Base-by-base conservation (phyloP, 2,329 filamentous ascomycete species). In the Cladosporium phlei region DNA sequence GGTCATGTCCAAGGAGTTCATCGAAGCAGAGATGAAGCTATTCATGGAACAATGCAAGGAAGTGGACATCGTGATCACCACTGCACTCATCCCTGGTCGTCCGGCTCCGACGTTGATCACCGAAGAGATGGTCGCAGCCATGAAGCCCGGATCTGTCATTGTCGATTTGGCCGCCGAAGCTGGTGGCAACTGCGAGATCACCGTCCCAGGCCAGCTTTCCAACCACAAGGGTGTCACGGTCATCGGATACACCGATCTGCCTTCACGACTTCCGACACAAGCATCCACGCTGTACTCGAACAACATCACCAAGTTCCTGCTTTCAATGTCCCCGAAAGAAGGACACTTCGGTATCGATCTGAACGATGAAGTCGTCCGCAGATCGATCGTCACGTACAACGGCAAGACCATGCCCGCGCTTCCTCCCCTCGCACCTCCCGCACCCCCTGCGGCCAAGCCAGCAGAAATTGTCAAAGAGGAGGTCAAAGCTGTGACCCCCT, bases 1-100 rank as follows among this genome's bases (percentile, higher is more conserved):
- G 61, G 87, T 90, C 61, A 95, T 95, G 88, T 93, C 87, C 46
- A 89, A 91, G 60, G 88, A 91, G 55, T 95, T 95, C 60, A 88
- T 93, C 63, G 87, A 88, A 51, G 88, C 88, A 5, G 88, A 95
- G 65, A 94, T 94, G 88, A 90, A 87, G 65, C 75, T 95, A 0
- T 95, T 95, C 68, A 82, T 86, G 63, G 85, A 93, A 56, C 89
- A 95, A 65, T 86, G 85, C 51, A 78, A 80, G 49, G 89, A 95
- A 29, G 88, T 95, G 42, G 88, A 95, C 66, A 95, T 95, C 53
- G 86, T 95, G 51, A 86, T 95, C 62, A 95, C 88, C 1, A 95
- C 89, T 1, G 89, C 89, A n/a, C 68, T 95, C 57, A 95, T 95
- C 50, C 89, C 89, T 0, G 89, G 88, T 47, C 85, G 78, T 56